Base-by-base conservation (phyloP, 2,329 filamentous ascomycete genomes). In the Aspergillus caelatus region DNA sequence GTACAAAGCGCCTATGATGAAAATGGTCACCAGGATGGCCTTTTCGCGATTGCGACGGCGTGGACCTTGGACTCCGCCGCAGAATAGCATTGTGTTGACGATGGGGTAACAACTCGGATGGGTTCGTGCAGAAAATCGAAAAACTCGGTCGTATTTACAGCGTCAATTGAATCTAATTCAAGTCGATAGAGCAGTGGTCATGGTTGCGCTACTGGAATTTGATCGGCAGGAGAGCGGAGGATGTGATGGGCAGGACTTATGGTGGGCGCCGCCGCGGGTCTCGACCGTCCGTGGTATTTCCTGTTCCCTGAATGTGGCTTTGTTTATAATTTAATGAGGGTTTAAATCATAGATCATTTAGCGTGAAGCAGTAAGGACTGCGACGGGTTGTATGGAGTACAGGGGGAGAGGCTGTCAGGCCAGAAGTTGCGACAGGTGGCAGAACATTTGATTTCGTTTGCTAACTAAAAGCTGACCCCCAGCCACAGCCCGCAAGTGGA, bases 31-130 rank as follows among this genome's bases (percentile, higher is more conserved):
- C 23, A 77, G 57, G 36, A 77, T 77, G 26, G 75, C 72, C 53
- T 76, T 77, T 59, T 74, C 68, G 28, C 70, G 69, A 67, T 67
- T 76, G 65, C 75, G 75, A 41, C 75, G 74, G 61, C 75, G 74
- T 50, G 75, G 74, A 57, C 72, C 73, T 52, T 75, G 70, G 6
- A 71, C 70, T 70, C 74, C 74, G 65, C 74, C 67, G 54, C 72
- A 74, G 68, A 76, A 76, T 45, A 76, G 60, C 75, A 77, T 77
- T 63, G 60, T 65, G 62, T 55, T 26, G 53, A 23, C 19, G 11
- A 52, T 32, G 48, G 28, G n/a, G 16, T 55, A 19, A 14, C 34
- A 34, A 26, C 32, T 39, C 16, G 32, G n/a, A 30, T n/a, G 2
- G 11, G 3, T 16, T 23, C n/a, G n/a, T 7, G n/a, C 11, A 12